A percentile compares a stretch with the other conserved stretches of the same genome.
Conservation (phyloP, 2,329 filamentous ascomycete species). For the Mariannaea sp. region DNA sequence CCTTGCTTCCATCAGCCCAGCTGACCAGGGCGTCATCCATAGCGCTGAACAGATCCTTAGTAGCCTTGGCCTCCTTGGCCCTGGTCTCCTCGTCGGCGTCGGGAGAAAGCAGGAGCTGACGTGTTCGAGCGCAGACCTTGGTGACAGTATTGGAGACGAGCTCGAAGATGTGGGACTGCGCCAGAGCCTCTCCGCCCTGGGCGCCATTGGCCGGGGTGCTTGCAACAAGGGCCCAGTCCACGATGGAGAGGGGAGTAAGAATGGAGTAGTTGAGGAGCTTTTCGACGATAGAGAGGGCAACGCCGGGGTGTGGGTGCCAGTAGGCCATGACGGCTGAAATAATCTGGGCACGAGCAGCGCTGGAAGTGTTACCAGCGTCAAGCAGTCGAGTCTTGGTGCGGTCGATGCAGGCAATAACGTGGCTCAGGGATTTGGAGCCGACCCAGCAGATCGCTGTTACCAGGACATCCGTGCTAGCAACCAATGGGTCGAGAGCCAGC, state of each 20-base stretch:
- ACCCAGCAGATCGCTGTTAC: slow-evolving; percentile 92
- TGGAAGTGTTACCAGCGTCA: slow-evolving; percentile 74
- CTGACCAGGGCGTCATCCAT: slow-evolving; percentile 78
- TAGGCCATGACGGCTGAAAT: slow-evolving; percentile 89
- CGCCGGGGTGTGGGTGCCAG: slow-evolving; percentile 90
- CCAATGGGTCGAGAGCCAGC: slow-evolving; percentile 74
- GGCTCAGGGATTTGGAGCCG: slow-evolving; percentile 93
- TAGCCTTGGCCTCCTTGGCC: slow-evolving; percentile 70
- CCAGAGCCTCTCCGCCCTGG: slow-evolving; percentile 67
- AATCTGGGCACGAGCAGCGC: slow-evolving; percentile 82
- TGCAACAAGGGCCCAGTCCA: slow-evolving; percentile 85
- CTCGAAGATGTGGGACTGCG: slow-evolving; percentile 81
- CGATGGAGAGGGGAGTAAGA: slow-evolving; percentile 79
- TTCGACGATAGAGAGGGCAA: slow-evolving; percentile 90
- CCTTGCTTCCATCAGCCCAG: slow-evolving; percentile 74
- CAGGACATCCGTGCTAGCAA: slow-evolving; percentile 91
- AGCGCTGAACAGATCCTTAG: slow-evolving; percentile 78
- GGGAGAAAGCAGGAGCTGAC: slow-evolving; percentile 73
- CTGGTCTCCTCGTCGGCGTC: slow-evolving; percentile 69
- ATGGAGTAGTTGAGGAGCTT: slow-evolving; percentile 98
- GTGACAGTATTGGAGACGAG: slow-evolving; percentile 85
- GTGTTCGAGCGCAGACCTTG: slow-evolving; percentile 86
- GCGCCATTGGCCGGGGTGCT: slow-evolving; percentile 53
- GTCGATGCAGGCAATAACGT: slow-evolving; percentile 94
- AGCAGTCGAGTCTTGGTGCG: slow-evolving; percentile 88